Conservation (phyloP, 1,284 basidiomycete species). For the Naganishia cerealis region DNA sequence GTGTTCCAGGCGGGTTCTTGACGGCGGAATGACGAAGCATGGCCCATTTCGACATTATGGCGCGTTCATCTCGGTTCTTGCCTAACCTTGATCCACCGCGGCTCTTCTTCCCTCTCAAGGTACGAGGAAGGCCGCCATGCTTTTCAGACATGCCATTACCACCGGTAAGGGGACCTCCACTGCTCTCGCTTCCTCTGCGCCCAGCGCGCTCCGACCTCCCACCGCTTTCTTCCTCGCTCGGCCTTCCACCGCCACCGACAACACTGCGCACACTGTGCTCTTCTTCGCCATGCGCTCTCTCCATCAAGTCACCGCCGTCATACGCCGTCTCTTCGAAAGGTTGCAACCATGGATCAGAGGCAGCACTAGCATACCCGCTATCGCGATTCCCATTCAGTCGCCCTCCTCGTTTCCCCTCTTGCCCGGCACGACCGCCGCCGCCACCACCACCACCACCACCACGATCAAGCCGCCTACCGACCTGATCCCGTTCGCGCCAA, state of each 20-base stretch:
- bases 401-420: neutral
- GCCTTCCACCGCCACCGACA: neutral
- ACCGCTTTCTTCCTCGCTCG: neutral
- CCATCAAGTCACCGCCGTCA: neutral
- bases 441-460: neutral
- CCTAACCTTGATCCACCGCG: neutral
- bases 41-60: conserved; percentile 20
- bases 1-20: conserved; percentile 28
- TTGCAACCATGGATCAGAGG: conserved; percentile 20
- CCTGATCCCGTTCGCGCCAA: conserved; percentile 12
- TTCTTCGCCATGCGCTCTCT: neutral
- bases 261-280: neutral
- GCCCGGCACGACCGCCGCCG: neutral
- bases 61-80: conserved; percentile 11
- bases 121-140: conserved; percentile 4
- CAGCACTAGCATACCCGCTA: conserved; percentile 1
- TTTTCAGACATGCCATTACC: conserved; percentile 11
- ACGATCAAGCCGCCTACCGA: neutral
- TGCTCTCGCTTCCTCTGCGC: conserved; percentile 16
- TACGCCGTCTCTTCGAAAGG: conserved; percentile 25
- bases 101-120: neutral
- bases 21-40: conserved; percentile 18
- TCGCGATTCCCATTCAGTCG: neutral
- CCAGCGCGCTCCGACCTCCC: neutral
- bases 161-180: conserved; percentile 1